Base-by-base conservation (phyloP, 306 rosid genomes). In the Luffa acutangula region DNA sequence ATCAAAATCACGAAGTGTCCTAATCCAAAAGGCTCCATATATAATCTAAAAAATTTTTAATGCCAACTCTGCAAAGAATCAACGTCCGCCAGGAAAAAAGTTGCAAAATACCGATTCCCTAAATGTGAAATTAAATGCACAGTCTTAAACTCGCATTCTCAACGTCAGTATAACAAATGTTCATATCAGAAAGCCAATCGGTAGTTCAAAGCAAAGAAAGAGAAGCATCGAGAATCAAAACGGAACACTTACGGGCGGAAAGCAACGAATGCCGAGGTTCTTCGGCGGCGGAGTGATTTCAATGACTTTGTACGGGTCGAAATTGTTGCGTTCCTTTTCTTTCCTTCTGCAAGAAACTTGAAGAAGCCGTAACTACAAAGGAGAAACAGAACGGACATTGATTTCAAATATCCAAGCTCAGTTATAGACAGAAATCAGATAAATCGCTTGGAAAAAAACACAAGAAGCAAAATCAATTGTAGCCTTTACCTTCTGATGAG, bases 251-350 rank as follows among this genome's bases (percentile, higher is more conserved):
- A 94, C 98, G 18, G 97, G 86, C 25, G 96, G 90, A 14, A 94
- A 81, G 89, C 97, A 91, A 81, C 98, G 98, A 84, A 92, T 85
- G 70, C 98, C 97, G 17, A 92, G 97, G 85, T 62, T 83, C 85
- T 87, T 94, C 78, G 98, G 98, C 10, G 98, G 98, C 86, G 98
- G 98, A 49, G 97, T 86, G 41, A 95, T 95, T 85, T 95, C 98
- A 70, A 92, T 81, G 6, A 95, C 98, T 85, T 91, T 91, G 86
- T 92, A 95, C 0, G 97, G 95, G 84, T 81, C 83, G 65, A 66
- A 69, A 81, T 87, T 86, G 18, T 91, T 92, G 79, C 93, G 87
- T 81, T 87, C 83, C 81, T 57, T 89, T 76, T 87, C 98, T 85
- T 89, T 92, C 89, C 88, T 94, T 85, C 93, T 89, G 88, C 98